Conservation (phyloP, 768 basidiomycete species). For the Leccinum aurantiacum region DNA sequence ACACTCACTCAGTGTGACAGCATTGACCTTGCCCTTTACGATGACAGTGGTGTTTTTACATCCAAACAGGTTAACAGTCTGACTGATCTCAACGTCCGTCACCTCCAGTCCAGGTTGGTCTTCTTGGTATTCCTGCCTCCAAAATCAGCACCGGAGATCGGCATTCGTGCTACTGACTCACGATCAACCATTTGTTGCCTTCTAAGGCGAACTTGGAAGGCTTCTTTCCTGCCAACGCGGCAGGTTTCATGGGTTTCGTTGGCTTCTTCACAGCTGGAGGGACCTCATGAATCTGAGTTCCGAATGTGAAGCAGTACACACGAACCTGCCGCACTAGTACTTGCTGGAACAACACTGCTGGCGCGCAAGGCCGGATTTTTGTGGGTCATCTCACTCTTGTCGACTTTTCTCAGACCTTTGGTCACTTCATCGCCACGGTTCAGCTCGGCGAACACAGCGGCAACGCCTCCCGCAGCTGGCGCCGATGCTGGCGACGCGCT, state of each 20-base stretch:
- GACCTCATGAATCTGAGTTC: background rate
- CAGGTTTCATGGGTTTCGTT: conserved; percentile 80
- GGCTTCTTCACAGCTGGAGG: conserved; percentile 57
- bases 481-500: conserved; percentile 40
- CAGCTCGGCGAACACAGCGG: conserved; percentile 86
- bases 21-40: conserved; percentile 94
- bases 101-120: conserved; percentile 70
- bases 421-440: conserved; percentile 91
- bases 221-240: conserved; percentile 82
- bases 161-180: conserved; percentile 37
- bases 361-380: conserved; percentile 90
- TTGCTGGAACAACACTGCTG: conserved; percentile 48
- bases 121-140: conserved; percentile 84
- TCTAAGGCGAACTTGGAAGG: conserved; percentile 88
- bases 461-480: conserved; percentile 54
- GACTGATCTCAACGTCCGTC: conserved; percentile 73
- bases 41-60: conserved; percentile 85
- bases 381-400: conserved; percentile 97
- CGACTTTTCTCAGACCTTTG: conserved; percentile 88
- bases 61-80: conserved; percentile 84
- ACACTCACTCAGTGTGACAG: conserved; percentile 74
- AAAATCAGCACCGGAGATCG: conserved; percentile 3
- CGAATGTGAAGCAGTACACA: conserved; percentile 20
- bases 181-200: conserved; percentile 92
- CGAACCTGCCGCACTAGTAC: conserved; percentile 35